Base-by-base conservation (phyloP, 176 grass and related monocot genomes). In the Aechmea fasciata region DNA sequence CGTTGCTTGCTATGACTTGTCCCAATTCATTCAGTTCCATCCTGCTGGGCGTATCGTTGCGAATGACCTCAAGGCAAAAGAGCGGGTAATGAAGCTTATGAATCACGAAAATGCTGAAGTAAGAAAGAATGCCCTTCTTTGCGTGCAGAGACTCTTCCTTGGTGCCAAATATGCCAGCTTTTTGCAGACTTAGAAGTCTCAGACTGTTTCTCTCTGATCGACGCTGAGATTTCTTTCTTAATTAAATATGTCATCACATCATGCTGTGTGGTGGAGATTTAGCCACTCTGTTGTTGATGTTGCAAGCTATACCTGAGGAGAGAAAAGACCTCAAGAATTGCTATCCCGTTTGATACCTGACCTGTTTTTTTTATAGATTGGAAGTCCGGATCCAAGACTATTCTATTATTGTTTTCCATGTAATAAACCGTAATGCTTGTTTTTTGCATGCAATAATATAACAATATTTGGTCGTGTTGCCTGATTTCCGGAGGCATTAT, bases 61-160 rank as follows among this genome's bases (percentile, higher is more conserved):
- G 23, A 75, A 82, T 11, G 82, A 99, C 67, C 80, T 99, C 65
- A 93, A 99, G 84, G 84, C 84, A 1, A 99, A 99, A 82, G 94
- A 99, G 66, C 65, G 84, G 49, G 94, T 93, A 15, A 99, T 99
- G 90, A 99, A 90, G 78, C 89, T 93, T 69, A 93, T 93, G 94
- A 80, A 78, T 77, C 87, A 99, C 1, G 90, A 93, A 14, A 93
- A 90, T 49, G 47, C 80, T 1, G 90, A 99, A 82, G 94, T 99
- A 57, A 90, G 87, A 51, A 93, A 93, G 85, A 90, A 93, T 4
- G 85, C 84, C 0, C 80, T 99, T 11, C 80, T 93, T 9, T 99
- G 82, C 1, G 80, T 88, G 61, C 94, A 93, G 83, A 99, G 94
- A 86, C 90, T 99, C n/a, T 99, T 99, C 81, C 87, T 99, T 49